Percentiles rank a stretch among this genome's conserved stretches.
Evolutionary conservation across 73 alveolate species (phyloP).

Genomic region (Stentor coeruleus): DNA sequence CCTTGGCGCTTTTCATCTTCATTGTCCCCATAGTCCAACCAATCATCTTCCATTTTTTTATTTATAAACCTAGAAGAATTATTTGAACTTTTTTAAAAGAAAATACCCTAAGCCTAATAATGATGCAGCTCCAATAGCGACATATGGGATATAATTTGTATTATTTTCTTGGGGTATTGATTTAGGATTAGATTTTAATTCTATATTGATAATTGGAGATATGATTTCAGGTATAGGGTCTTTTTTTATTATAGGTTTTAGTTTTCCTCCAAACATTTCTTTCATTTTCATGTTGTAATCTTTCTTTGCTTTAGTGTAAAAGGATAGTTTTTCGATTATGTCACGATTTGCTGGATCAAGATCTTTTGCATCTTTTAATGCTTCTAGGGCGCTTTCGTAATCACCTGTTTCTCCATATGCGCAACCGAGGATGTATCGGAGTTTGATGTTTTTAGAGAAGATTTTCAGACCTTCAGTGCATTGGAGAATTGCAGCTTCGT

Average conservation of each 20-base stretch:
- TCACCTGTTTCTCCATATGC: constrained; percentile 9
- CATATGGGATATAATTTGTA: too few species aligned
- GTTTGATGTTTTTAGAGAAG: background rate
- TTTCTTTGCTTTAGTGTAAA: background rate
- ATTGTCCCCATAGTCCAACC: background rate
- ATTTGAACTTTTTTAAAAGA: background rate
- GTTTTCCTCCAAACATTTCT: constrained; percentile 22
- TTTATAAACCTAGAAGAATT: too few species aligned
- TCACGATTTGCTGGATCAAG: constrained; percentile 4
- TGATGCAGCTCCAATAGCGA: too few species aligned
- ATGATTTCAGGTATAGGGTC: too few species aligned
- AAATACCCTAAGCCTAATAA: background rate
- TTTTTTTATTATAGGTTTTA: background rate
- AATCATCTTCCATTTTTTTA: background rate
- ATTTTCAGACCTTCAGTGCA: constrained; percentile 1
- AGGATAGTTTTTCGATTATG: background rate
- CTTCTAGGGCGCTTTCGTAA: constrained; percentile 15
- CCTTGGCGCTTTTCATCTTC: background rate
- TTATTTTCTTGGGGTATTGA: too few species aligned
- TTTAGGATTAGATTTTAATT: too few species aligned
- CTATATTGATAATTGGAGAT: too few species aligned
- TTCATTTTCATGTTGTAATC: background rate
- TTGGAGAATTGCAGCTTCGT: background rate
- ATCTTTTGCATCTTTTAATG: background rate
- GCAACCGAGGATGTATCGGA: background rate